Evolutionary conservation across 257 asterid species (phyloP).

Genomic region (Solanum piurae): DNA sequence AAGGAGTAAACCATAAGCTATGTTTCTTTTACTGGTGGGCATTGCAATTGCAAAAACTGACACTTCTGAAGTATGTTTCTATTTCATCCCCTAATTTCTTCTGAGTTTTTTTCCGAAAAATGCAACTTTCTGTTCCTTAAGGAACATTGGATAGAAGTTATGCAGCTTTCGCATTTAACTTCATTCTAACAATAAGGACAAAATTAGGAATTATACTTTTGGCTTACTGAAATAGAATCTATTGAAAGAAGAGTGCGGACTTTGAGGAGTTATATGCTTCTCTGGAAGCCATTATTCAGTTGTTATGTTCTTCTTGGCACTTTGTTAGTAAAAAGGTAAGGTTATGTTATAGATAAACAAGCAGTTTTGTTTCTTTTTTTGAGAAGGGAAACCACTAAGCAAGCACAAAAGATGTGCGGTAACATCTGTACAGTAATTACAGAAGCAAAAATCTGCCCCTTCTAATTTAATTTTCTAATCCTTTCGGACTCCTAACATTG

Average conservation of each 20-base stretch:
- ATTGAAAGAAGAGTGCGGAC: background rate
- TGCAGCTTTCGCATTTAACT: background rate
- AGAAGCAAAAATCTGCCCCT: background rate
- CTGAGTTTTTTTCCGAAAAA: background rate
- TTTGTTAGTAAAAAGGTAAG: background rate
- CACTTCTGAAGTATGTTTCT: background rate
- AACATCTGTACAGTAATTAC: background rate
- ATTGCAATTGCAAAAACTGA: background rate
- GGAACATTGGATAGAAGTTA: background rate
- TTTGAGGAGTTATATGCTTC: background rate
- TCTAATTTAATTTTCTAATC: background rate
- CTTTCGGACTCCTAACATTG: background rate
- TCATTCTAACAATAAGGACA: background rate
- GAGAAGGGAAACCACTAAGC: background rate
- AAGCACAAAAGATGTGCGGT: background rate
- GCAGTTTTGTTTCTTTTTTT: background rate
- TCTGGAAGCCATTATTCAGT: background rate
- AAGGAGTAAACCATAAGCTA: background rate
- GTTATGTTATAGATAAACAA: background rate
- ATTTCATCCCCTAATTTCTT: background rate
- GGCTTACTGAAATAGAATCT: background rate
- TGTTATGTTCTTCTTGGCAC: background rate
- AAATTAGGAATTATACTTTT: background rate
- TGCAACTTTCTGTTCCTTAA: background rate
- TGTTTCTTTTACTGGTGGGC: background rate